Percentiles rank a stretch among this genome's conserved stretches.
These are phyloP conservation scores for Rhizomucor miehei DNA, from an alignment of 371 early-diverging fungal species.

Conservation along the genomic window DNA sequence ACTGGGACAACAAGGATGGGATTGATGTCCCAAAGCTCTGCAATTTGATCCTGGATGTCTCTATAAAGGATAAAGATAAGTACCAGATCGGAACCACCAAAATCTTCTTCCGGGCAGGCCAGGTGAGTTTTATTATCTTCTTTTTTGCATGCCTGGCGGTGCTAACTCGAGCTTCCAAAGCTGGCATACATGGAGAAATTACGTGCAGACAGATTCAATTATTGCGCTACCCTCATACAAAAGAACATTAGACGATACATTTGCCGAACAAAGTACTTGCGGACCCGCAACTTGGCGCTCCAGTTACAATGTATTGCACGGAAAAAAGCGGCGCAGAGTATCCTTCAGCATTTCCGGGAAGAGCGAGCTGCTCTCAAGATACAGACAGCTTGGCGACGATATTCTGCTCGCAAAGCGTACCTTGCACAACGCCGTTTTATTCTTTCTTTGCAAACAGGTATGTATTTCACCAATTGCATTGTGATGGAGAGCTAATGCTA, in stretches of 20 bases:
- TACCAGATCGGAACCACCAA: conserved; percentile 97
- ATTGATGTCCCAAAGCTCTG: conserved; percentile 53
- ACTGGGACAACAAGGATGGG: conserved; percentile 57
- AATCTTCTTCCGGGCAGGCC: conserved; percentile 99
- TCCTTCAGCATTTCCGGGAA: conserved; percentile 55
- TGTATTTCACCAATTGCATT: background rate
- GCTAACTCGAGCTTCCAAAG: no score
- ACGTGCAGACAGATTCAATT: conserved; percentile 77
- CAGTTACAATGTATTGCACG: conserved; percentile 65
- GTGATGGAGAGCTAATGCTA: background rate
- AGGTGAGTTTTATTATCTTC: conserved; percentile 17
- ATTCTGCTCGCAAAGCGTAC: conserved; percentile 60
- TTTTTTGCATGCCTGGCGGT: no score
- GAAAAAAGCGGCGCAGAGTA: conserved; percentile 56
- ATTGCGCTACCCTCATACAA: conserved; percentile 83
- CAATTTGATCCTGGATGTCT: conserved; percentile 61
- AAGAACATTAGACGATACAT: conserved; percentile 81
- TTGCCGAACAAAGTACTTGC: conserved; percentile 68
- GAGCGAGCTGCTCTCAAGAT: conserved; percentile 72
- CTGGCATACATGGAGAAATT: conserved; percentile 91
- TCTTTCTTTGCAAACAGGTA: conserved; percentile 47
- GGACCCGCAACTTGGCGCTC: conserved; percentile 60
- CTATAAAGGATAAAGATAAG: conserved; percentile 77
- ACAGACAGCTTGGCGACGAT: conserved; percentile 72
- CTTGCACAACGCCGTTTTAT: conserved; percentile 34